Evolutionary conservation across 1,139 yeast genomes (phyloP), one percentile per base, ranked within the genome.

Genomic region (Lipomyces yarrowii): DNA sequence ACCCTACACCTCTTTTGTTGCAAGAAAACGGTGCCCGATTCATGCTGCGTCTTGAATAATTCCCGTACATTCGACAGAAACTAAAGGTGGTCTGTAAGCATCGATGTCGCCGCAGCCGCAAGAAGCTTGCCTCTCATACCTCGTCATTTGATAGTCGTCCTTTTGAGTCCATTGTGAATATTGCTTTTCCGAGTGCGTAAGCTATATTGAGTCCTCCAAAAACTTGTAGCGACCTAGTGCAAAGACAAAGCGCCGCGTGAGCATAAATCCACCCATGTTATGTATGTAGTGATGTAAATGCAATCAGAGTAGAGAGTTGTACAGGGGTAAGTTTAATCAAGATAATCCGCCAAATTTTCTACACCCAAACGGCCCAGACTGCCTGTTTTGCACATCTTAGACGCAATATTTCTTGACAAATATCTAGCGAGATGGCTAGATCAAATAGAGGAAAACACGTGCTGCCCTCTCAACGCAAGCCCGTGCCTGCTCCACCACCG

Each of bases 21-120:
- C 61, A 76, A 65, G 57, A 23, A 71, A 6, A 73, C 77, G 32
- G 74, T 76, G 73, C 69, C 89, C 86, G 18, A 86, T 81, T 74
- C 68, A 55, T 75, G 71, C 56, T 76, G 71, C 32, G 69, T 64
- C 32, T 66, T 68, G 55, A 78, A 75, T 56, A 78, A 72, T 62
- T 62, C 66, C 5, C 70, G 69, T 46, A 78, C 73, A 62, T 68
- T 70, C 51, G 62, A 64, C 60, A 78, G 69, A 67, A 77, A 78
- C 78, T 76, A 54, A n/a, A 6, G n/a, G 23, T 37, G 15, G 11
- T 18, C 48, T 15, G 18, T 42, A 15, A 42, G 48, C 48, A 42
- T 42, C 48, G 15, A 8, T 37, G n/a, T 53, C 21, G 15, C 13
- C 37, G 33, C 46, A 21, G 48, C 11, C n/a, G 26, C 37, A 35